Percentiles rank a stretch among this genome's conserved stretches.
phyloP scores from a whole-genome alignment of 2,329 filamentous ascomycete species.

The Orbilia javanica region DNA sequence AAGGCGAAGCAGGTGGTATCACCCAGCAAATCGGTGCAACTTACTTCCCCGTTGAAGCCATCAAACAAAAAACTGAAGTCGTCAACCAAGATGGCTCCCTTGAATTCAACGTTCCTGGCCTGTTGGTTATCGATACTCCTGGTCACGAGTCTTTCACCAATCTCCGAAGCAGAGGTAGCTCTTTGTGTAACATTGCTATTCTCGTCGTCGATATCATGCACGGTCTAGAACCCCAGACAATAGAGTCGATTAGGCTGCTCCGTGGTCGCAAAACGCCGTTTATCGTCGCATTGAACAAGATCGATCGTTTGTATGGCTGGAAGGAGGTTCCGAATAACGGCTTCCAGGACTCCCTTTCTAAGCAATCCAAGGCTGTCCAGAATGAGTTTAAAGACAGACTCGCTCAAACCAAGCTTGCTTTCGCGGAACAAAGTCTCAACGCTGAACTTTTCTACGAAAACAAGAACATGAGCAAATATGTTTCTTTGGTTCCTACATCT shows the following conservation, averaged over 20 bases:
- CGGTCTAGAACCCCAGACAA: slow-evolving; percentile 94
- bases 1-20: slow-evolving; percentile 98
- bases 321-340: slow-evolving; percentile 99
- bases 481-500: slow-evolving; percentile 96
- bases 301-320: slow-evolving; percentile 99
- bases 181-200: slow-evolving; percentile 99
- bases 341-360: slow-evolving; percentile 88
- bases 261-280: slow-evolving; percentile 96
- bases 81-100: slow-evolving; percentile 91
- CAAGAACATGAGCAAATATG: slow-evolving; percentile 92
- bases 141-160: slow-evolving; percentile 99
- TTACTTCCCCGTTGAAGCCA: slow-evolving; percentile 95
- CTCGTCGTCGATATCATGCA: slow-evolving; percentile 99
- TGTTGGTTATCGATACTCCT: slow-evolving; percentile 96
- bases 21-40: slow-evolving; percentile 99
- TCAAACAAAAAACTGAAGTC: slow-evolving; percentile 90
- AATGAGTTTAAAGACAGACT: slow-evolving; percentile 93
- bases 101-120: slow-evolving; percentile 96
- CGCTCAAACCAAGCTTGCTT: slow-evolving; percentile 90
- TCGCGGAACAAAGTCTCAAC: slow-evolving; percentile 98
- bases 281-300: slow-evolving; percentile 99
- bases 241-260: slow-evolving; percentile 95
- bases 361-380: slow-evolving; percentile 93
- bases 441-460: slow-evolving; percentile 97
- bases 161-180: slow-evolving; percentile 93